Evolutionary conservation across 164 flowering plant species (phyloP).

Genomic region (Liriodendron chinense): DNA sequence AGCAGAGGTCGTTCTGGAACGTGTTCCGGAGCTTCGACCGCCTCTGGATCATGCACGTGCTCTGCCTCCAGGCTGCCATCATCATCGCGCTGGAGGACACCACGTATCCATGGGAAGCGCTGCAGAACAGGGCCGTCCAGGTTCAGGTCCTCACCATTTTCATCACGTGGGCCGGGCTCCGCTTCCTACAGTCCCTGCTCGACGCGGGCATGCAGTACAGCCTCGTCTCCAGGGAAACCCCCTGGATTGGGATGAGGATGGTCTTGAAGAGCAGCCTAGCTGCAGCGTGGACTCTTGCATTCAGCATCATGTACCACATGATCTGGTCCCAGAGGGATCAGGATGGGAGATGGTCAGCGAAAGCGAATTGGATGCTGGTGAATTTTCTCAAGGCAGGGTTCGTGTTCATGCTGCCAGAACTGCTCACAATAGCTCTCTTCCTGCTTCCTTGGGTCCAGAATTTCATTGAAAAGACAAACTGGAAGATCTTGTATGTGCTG

Average conservation of each 20-base stretch:
- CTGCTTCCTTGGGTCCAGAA: slow-evolving; percentile 79
- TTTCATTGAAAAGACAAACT: slow-evolving; percentile 59
- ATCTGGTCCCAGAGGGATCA: slow-evolving; percentile 69
- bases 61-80: slow-evolving; percentile 69
- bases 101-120: slow-evolving; percentile 56
- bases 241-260: slow-evolving; percentile 70
- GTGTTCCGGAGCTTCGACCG: slow-evolving; percentile 83
- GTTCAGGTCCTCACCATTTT: slow-evolving; percentile 66
- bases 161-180: slow-evolving; percentile 79
- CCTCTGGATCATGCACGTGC: slow-evolving; percentile 74
- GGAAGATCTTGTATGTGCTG: slow-evolving; percentile 51
- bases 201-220: slow-evolving; percentile 96
- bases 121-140: slow-evolving; percentile 58
- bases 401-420: slow-evolving; percentile 67
- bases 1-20: slow-evolving; percentile 97
- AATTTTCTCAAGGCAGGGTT: slow-evolving; percentile 60
- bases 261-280: slow-evolving; percentile 68
- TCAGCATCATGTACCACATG: slow-evolving; percentile 61
- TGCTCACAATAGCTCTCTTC: slow-evolving; percentile 66
- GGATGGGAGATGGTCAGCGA: slow-evolving; percentile 58
- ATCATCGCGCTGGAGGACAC: slow-evolving; percentile 71
- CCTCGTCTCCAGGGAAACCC: slow-evolving; percentile 66
- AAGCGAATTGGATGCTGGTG: slow-evolving; percentile 46
- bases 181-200: slow-evolving; percentile 69
- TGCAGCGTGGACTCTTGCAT: slow-evolving; percentile 57